Evolutionary conservation across 805 yeast species (phyloP).

Genomic region (Pichia nanzhaoensis): DNA sequence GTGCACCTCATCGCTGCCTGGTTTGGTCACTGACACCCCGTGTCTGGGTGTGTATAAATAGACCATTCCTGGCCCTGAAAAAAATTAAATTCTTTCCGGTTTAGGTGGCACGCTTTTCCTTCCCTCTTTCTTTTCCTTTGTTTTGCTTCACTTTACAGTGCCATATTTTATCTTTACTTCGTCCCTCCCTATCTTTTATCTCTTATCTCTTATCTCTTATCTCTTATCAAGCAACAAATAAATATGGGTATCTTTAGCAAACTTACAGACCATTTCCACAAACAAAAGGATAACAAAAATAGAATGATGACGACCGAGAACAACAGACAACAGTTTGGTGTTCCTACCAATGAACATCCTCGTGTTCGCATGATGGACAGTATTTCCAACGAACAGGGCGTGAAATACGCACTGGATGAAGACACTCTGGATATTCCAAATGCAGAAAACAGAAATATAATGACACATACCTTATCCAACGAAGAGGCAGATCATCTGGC

Average conservation of each 20-base stretch:
- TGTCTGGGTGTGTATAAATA: too few relatives aligned
- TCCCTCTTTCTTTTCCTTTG: too few relatives aligned
- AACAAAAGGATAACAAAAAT: slow-evolving; percentile 4
- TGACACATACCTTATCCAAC: slow-evolving; percentile 10
- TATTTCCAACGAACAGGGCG: slow-evolving; percentile 12
- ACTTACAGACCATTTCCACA: slow-evolving; percentile 7
- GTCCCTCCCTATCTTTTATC: too few relatives aligned
- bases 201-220: too few relatives aligned
- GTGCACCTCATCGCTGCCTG: too few relatives aligned
- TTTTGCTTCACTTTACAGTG: too few relatives aligned
- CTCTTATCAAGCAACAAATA: too few relatives aligned
- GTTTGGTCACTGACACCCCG: too few relatives aligned
- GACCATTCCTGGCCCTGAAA: too few relatives aligned
- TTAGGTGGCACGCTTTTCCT: too few relatives aligned
- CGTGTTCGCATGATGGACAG: slow-evolving; percentile 15
- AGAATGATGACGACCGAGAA: slow-evolving; percentile 11
- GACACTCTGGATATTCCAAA: neutral
- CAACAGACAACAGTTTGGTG: slow-evolving; percentile 11
- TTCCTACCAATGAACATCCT: slow-evolving; percentile 7
- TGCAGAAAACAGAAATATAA: neutral
- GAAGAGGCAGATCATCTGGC: slow-evolving; percentile 4
- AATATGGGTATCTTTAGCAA: slow-evolving; percentile 13
- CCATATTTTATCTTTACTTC: too few relatives aligned
- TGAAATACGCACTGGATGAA: neutral
- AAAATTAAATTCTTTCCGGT: too few relatives aligned